phyloP scores from a whole-genome alignment of 345 rosid genomes.

The Arabidopsis suecica region DNA sequence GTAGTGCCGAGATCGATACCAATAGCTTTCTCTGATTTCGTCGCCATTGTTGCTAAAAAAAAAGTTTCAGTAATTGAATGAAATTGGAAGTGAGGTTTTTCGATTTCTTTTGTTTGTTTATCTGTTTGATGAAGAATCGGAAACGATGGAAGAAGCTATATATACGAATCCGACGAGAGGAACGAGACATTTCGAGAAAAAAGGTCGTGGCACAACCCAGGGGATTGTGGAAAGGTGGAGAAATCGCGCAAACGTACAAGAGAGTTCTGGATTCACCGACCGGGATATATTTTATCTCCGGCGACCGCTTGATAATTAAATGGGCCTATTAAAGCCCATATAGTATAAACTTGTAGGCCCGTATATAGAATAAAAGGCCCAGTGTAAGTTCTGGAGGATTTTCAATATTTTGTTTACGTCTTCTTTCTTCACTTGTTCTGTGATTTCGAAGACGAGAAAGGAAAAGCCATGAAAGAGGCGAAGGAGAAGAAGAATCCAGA shows the following conservation, averaged over 20 bases:
- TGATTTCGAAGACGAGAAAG: neutral
- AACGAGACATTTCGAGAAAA: slow-evolving; percentile 33
- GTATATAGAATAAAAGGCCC: neutral
- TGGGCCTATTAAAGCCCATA: slow-evolving; percentile 19
- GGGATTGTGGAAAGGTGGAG: slow-evolving; percentile 32
- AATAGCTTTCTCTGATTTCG: slow-evolving; percentile 44
- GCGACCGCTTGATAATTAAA: neutral
- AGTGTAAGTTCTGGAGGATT: neutral
- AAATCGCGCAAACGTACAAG: slow-evolving; percentile 12
- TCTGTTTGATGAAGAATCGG: slow-evolving; percentile 4
- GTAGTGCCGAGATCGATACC: slow-evolving; percentile 56
- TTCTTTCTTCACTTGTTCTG: slow-evolving; percentile 14
- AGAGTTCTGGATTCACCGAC: slow-evolving; percentile 41
- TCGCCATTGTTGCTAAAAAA: slow-evolving; percentile 33
- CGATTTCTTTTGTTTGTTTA: slow-evolving; percentile 4
- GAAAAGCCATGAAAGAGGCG: slow-evolving; percentile 24
- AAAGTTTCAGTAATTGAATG: neutral
- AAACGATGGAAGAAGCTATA: slow-evolving; percentile 36
- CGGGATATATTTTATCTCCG: neutral
- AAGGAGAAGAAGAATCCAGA: slow-evolving; percentile 34
- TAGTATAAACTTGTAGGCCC: neutral
- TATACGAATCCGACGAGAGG: slow-evolving; percentile 9
- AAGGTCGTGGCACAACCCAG: slow-evolving; percentile 3
- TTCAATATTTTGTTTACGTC: neutral
- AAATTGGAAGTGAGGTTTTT: neutral